Evolutionary conservation across 2,329 filamentous ascomycete genomes (phyloP).

Genomic region (Fusarium tupiense): DNA sequence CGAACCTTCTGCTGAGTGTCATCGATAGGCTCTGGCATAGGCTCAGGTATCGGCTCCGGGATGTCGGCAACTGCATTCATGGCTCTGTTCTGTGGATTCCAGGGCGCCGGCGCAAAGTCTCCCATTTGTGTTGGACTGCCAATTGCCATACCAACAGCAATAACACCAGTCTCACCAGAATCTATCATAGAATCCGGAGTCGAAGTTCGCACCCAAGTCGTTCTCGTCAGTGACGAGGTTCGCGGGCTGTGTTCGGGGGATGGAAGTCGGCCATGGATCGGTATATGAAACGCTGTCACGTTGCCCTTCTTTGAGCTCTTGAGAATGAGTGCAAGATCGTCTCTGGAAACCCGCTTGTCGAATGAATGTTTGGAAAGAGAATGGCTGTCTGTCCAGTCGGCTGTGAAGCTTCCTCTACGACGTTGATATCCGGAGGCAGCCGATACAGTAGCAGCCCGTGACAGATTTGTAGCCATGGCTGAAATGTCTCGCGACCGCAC

Average conservation of each 20-base stretch:
- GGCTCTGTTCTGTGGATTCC: slow-evolving; percentile 44
- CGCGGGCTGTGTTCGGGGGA: slow-evolving; percentile 56
- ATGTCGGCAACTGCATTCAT: slow-evolving; percentile 37
- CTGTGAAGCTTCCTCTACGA: slow-evolving; percentile 39
- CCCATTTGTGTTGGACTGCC: slow-evolving; percentile 70
- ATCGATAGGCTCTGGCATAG: slow-evolving; percentile 20
- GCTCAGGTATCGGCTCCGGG: slow-evolving; percentile 25
- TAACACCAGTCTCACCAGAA: slow-evolving; percentile 40
- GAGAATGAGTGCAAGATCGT: slow-evolving; percentile 50
- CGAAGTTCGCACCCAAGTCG: slow-evolving; percentile 51
- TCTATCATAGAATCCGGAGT: slow-evolving; percentile 57
- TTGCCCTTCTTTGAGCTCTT: slow-evolving; percentile 45
- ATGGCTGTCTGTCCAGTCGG: slow-evolving; percentile 31
- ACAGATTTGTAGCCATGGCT: slow-evolving; percentile 38
- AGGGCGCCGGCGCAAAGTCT: slow-evolving; percentile 37
- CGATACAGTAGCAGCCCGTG: slow-evolving; percentile 40
- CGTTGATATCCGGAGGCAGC: slow-evolving; percentile 31
- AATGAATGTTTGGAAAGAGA: slow-evolving; percentile 31
- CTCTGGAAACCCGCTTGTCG: slow-evolving; percentile 57
- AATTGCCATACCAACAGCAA: slow-evolving; percentile 76
- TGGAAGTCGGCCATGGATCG: slow-evolving; percentile 53
- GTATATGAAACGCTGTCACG: slow-evolving; percentile 53
- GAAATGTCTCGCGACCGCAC: slow-evolving; percentile 20
- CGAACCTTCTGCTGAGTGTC: slow-evolving; percentile 59
- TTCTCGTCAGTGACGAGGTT: slow-evolving; percentile 42